Conservation (phyloP, 2,329 filamentous ascomycete species). For the Sclerotinia nivalis region DNA sequence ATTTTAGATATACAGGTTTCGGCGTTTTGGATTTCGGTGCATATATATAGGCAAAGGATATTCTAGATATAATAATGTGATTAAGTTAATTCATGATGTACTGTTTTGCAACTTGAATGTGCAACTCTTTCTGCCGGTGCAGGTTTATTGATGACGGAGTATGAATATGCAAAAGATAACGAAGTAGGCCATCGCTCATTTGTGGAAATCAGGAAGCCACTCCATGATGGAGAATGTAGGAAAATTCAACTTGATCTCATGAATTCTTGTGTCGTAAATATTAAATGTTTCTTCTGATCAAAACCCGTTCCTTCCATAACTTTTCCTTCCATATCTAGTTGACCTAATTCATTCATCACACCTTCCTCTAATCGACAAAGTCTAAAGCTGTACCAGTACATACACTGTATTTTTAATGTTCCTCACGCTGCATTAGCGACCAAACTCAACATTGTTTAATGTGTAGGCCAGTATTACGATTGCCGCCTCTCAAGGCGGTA, state of each 20-base stretch:
- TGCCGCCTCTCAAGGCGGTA: background rate
- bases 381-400: background rate
- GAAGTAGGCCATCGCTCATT: background rate
- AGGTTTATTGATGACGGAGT: background rate
- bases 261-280: background rate
- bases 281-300: background rate
- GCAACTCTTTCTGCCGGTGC: background rate
- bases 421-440: background rate
- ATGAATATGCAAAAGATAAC: too few species aligned
- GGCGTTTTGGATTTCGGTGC: background rate
- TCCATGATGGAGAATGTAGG: background rate
- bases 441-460: background rate
- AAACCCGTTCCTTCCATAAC: background rate
- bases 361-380: background rate
- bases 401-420: background rate
- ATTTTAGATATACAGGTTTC: constrained; percentile 5
- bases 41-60: background rate
- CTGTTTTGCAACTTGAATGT: background rate
- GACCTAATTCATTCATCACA: background rate
- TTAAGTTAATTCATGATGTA: background rate
- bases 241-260: background rate
- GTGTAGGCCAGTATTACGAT: background rate
- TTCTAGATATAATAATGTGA: background rate
- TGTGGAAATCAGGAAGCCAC: background rate
- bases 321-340: background rate